Evolutionary conservation across 345 rosid species (phyloP), one percentile per base, ranked within the genome.

Genomic region (Gossypium bickii): DNA sequence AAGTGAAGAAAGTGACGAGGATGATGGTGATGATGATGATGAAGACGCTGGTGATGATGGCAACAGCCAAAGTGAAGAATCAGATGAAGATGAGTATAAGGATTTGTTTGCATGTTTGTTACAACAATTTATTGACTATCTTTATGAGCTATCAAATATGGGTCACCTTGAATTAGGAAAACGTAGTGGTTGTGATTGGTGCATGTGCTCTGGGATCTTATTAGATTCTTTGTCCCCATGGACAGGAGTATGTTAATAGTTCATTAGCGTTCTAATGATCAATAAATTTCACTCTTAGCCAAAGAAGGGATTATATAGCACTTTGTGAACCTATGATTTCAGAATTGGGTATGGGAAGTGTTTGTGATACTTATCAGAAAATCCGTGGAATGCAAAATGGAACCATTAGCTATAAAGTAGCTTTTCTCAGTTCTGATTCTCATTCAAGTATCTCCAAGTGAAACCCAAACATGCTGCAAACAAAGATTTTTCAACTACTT

Each of bases 1-100:
- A 41, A 38, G 77, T 47, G 82, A 76, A 62, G 82, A 79, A n/a
- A 68, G 72, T 49, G 91, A 81, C 1, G 71, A 88, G 34, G 78
- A 76, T 45, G 86, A 85, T 7, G 83, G 81, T 0, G 87, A 83
- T 0, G 83, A 76, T 0, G 81, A 85, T 6, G 81, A 80, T 15
- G 83, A 79, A 17, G 83, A 76, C 6, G 69, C 67, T 16, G 82
- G 73, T 72, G 84, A 72, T n/a, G 75, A 70, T 62, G 86, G 79
- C 44, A 85, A 73, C 27, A 78, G 83, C 67, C 82, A 79, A 67
- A 78, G 87, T 76, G 89, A 86, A 51, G 89, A 86, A 44, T n/a
- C 25, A 1, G 74, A 82, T 51, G 87, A 81, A 71, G 93, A 88
- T 89, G 76, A 82, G 80, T 74, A 18, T 70, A 13, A 60, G 61